phyloP scores from a whole-genome alignment of 2,329 filamentous ascomycete genomes.

The Alternaria rosae region DNA sequence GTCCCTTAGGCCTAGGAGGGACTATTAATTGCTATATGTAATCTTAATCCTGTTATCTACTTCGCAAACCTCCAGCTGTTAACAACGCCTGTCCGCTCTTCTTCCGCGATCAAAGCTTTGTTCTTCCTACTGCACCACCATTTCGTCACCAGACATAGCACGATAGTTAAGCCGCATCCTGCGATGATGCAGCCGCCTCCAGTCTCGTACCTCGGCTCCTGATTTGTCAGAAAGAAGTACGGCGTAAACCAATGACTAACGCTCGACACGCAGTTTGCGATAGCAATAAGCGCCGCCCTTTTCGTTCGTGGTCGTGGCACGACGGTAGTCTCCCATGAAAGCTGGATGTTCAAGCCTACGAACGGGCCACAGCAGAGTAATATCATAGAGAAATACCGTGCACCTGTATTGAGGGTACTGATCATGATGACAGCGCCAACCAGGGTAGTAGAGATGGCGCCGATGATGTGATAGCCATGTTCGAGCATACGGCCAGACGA shows the following conservation, averaged over 20 bases:
- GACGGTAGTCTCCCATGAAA: slow-evolving; percentile 54
- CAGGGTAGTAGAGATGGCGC: slow-evolving; percentile 23
- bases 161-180: not conserved
- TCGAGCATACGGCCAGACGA: slow-evolving; percentile 38
- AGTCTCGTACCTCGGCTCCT: slow-evolving; percentile 17
- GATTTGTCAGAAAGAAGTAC: slow-evolving; percentile 43
- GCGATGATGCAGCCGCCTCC: slow-evolving; percentile 23
- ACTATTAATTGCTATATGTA: too few relatives aligned
- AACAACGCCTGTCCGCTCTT: slow-evolving; percentile 3
- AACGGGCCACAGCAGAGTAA: slow-evolving; percentile 47
- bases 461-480: slow-evolving; percentile 39
- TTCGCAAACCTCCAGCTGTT: not conserved
- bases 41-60: too few relatives aligned
- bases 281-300: slow-evolving; percentile 53
- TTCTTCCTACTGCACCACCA: slow-evolving; percentile 8
- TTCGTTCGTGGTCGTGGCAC: slow-evolving; percentile 53
- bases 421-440: slow-evolving; percentile 37
- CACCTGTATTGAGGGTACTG: slow-evolving; percentile 36
- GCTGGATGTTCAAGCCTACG: slow-evolving; percentile 50
- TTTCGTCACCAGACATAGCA: slow-evolving; percentile 1
- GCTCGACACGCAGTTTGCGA: slow-evolving; percentile 52
- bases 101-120: slow-evolving; percentile 6
- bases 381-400: slow-evolving; percentile 40
- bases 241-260: slow-evolving; percentile 54
- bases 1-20: too few relatives aligned